Conservation (phyloP, 495 filamentous ascomycete species). For the Aspergillus avenaceus region DNA sequence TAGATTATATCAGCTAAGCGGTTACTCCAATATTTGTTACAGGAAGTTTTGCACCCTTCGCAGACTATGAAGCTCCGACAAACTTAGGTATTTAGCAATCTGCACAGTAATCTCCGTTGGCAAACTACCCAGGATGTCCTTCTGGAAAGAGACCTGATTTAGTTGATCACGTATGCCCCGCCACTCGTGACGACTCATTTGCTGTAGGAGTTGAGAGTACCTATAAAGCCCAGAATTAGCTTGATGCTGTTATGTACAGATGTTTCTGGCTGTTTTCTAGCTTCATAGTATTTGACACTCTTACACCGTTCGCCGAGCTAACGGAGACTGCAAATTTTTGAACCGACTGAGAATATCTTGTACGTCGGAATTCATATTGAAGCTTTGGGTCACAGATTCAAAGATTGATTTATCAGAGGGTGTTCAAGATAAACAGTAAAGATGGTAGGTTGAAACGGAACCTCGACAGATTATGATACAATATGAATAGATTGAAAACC, state of each 20-base stretch:
- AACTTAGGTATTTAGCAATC: constrained; percentile 17
- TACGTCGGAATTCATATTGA: constrained; percentile 9
- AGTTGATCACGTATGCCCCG: constrained; percentile 24
- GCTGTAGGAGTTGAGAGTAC: constrained; percentile 23
- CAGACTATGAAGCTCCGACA: constrained; percentile 23
- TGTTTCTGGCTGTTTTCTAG: not conserved
- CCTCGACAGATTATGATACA: no score
- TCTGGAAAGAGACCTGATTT: constrained; percentile 18
- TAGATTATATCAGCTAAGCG: not conserved
- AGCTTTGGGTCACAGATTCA: not conserved
- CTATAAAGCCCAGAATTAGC: constrained; percentile 11
- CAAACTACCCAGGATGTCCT: constrained; percentile 31
- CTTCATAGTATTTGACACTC: not conserved
- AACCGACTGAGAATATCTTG: constrained; percentile 11
- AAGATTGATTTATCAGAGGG: not conserved
- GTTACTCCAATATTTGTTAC: not conserved
- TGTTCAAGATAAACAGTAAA: not conserved
- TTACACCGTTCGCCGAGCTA: constrained; percentile 10
- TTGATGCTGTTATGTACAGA: not conserved
- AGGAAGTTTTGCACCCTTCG: constrained; percentile 20
- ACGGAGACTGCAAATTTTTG: constrained; percentile 1
- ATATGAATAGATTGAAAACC: no score
- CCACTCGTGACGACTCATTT: constrained; percentile 29
- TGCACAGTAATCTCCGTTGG: constrained; percentile 29
- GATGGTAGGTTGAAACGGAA: not conserved